Base-by-base conservation (phyloP, 352 stramenopile genomes). In the Phytophthora cryptogea region DNA sequence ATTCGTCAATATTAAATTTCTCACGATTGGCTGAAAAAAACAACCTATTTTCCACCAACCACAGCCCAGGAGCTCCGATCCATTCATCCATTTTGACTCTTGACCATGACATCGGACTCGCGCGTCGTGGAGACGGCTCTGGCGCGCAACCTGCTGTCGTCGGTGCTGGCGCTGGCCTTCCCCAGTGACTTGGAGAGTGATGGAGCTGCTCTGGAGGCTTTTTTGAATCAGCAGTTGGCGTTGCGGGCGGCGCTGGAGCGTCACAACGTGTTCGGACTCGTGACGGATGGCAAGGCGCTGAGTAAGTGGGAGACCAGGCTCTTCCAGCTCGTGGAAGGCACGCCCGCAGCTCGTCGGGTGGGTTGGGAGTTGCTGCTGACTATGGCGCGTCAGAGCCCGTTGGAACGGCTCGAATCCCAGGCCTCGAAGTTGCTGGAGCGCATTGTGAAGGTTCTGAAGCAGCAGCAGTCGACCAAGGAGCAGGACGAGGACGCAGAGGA, bases 71-170 rank as follows among this genome's bases (percentile, higher is more conserved):
- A 54, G 35, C 45, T 50, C 43, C 23, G 50, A 51, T 58, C 58
- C 52, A 68, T 13, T 33, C 58, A 64, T 59, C 47, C 27, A 54
- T 59, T 63, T 9, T 16, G 16, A 20, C 47, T 39, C 9, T 54
- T 54, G 4, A 8, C n/a, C 14, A 60, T 67, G 47, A 41, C 31
- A 30, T 45, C 68, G 0, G 47, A 68, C 36, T 23, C 53, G 11
- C 37, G 35, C 9, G 49, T 53, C 40, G 44, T 64, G 23, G 43
- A 67, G 45, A 66, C 46, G 48, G 70, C 76, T 43, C 72, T 91
- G 46, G 81, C 82, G 44, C 84, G 80, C 61, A 95, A 95, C 66
- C 48, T 93, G 52, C 76, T 95, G 33, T 92, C 83, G 8, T 92
- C 83, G 7, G 67, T 92, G 63, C 72, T 92, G 30, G 76, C 86